These are phyloP conservation scores for Trichoderma sp. DNA, from an alignment of 2,329 filamentous ascomycete genomes.

Conservation along the genomic window DNA sequence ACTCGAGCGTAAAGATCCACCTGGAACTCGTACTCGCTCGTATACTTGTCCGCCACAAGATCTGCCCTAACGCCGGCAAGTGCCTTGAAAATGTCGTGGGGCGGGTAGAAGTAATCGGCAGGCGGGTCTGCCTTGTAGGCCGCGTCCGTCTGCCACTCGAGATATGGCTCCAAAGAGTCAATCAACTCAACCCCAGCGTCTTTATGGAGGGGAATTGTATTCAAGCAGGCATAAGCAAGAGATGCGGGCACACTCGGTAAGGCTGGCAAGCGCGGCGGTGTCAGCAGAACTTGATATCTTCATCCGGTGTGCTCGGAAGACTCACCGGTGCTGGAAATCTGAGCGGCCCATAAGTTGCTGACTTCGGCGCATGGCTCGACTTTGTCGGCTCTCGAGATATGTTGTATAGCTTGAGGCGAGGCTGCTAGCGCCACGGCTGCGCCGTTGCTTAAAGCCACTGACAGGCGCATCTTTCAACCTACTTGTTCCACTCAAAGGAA, in stretches of 20 bases:
- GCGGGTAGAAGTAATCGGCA: conserved; percentile 46
- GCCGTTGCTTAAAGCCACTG: neutral
- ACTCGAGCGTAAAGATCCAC: conserved; percentile 52
- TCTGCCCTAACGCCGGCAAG: conserved; percentile 46
- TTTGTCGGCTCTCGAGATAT: neutral
- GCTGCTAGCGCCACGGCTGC: neutral
- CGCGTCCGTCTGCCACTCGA: conserved; percentile 48
- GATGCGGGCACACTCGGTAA: conserved; percentile 35
- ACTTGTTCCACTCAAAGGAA: neutral
- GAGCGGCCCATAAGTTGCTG: neutral
- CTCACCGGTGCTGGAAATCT: neutral
- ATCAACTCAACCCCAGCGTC: conserved; percentile 36
- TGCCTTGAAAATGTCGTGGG: conserved; percentile 45
- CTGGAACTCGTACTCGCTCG: conserved; percentile 55
- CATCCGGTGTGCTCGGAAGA: neutral
- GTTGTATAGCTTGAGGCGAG: neutral
- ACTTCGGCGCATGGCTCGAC: conserved; percentile 25
- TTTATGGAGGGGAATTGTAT: conserved; percentile 39
- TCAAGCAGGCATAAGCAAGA: conserved; percentile 38
- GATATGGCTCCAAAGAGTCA: conserved; percentile 39
- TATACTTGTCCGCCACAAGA: conserved; percentile 41
- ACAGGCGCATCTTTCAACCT: neutral
- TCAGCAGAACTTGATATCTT: neutral
- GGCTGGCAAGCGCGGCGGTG: neutral
- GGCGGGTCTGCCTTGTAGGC: conserved; percentile 52